phyloP scores from a whole-genome alignment of 177 flowering plant species.

The Vitis hybrid region DNA sequence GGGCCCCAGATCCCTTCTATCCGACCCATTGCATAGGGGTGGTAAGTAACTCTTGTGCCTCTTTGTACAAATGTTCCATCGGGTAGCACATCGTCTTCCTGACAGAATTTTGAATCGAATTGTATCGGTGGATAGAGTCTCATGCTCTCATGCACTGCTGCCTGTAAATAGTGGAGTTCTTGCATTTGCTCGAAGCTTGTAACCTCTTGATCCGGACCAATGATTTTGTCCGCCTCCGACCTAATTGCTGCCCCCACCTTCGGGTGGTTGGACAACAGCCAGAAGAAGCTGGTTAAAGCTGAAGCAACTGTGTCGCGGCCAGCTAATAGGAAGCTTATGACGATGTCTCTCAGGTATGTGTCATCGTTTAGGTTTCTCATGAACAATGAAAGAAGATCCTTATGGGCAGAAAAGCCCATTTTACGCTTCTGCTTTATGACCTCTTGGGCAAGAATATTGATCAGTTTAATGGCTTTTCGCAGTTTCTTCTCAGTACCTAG shows the following conservation, averaged over 20 bases:
- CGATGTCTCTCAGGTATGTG: slow-evolving; percentile 40
- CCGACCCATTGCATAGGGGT: slow-evolving; percentile 87
- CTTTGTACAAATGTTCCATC: slow-evolving; percentile 56
- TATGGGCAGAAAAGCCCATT: slow-evolving; percentile 25
- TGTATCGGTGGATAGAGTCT: slow-evolving; percentile 79
- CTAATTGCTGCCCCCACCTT: slow-evolving; percentile 25
- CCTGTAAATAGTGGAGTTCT: slow-evolving; percentile 63
- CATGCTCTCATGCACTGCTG: slow-evolving; percentile 63
- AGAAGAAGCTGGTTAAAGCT: slow-evolving; percentile 46
- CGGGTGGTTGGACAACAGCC: slow-evolving; percentile 35
- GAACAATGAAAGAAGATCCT: slow-evolving; percentile 65
- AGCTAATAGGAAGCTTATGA: slow-evolving; percentile 53
- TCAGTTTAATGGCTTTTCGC: slow-evolving; percentile 37
- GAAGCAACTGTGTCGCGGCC: slow-evolving; percentile 62
- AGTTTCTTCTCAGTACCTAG: slow-evolving; percentile 51
- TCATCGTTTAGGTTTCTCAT: slow-evolving; percentile 38
- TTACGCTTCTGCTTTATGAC: slow-evolving; percentile 49
- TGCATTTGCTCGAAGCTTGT: slow-evolving; percentile 33
- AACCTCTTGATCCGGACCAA: slow-evolving; percentile 25
- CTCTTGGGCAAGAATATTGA: slow-evolving; percentile 50
- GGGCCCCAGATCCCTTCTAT: slow-evolving; percentile 72
- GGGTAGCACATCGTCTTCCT: slow-evolving; percentile 64
- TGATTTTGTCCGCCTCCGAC: slow-evolving; percentile 33
- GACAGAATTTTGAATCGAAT: slow-evolving; percentile 68
- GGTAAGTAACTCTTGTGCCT: slow-evolving; percentile 77